These are phyloP conservation scores for Suillus subluteus DNA, from an alignment of 768 basidiomycete species.

Conservation along the genomic window DNA sequence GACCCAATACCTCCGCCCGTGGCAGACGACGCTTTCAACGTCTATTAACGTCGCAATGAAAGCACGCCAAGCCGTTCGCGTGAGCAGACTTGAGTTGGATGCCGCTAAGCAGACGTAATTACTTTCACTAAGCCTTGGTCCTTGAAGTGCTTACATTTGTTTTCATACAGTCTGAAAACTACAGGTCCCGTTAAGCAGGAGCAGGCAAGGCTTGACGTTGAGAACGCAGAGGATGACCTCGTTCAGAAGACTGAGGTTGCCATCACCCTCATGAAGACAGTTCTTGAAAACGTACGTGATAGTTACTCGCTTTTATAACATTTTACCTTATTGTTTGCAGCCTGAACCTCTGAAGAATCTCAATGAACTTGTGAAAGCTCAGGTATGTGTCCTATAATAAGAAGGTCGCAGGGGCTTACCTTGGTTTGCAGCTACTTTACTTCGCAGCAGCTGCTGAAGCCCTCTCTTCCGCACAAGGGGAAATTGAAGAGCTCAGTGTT, in stretches of 20 bases:
- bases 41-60: conserved; percentile 91
- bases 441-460: conserved; percentile 80
- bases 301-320: neutral
- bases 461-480: conserved; percentile 80
- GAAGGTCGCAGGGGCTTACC: neutral
- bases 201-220: conserved; percentile 88
- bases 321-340: conserved; percentile 42
- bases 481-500: conserved; percentile 91
- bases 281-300: conserved; percentile 89
- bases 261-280: conserved; percentile 97
- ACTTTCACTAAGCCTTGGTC: neutral
- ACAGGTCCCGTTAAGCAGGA: conserved; percentile 81
- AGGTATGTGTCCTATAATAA: conserved; percentile 43
- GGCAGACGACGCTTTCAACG: conserved; percentile 86
- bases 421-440: conserved; percentile 57
- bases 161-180: conserved; percentile 67
- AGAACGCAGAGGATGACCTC: conserved; percentile 93
- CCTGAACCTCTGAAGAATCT: conserved; percentile 96
- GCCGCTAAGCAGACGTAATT: conserved; percentile 85
- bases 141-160: conserved; percentile 7
- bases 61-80: conserved; percentile 81
- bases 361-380: conserved; percentile 90
- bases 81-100: conserved; percentile 86
- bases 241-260: conserved; percentile 98
- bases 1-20: conserved; percentile 72